Conservation (phyloP, 2,329 filamentous ascomycete species). For the Fusarium newnesense region DNA sequence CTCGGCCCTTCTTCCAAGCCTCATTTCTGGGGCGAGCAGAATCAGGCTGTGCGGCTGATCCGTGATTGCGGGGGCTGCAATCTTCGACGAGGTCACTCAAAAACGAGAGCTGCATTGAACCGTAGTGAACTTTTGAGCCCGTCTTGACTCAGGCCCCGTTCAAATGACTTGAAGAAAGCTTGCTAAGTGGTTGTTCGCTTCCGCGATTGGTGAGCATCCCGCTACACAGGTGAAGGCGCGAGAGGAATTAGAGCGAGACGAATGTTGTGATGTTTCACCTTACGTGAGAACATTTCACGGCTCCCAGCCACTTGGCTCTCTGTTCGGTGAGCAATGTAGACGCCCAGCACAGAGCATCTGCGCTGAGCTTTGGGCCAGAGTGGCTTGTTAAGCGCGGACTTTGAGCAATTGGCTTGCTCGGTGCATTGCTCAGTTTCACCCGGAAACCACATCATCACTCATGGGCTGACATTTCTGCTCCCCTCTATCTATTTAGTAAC, state of each 20-base stretch:
- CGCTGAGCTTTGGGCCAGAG: fast-evolving
- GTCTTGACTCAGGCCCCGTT: neutral
- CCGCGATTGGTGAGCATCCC: fast-evolving
- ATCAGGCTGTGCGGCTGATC: neutral
- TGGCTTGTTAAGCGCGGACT: fast-evolving
- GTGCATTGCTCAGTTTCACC: neutral
- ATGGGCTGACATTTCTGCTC: neutral
- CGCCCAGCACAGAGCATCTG: fast-evolving
- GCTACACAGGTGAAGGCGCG: neutral
- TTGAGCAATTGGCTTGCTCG: neutral
- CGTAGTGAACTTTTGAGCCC: fast-evolving
- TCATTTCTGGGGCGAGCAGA: neutral
- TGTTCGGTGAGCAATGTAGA: neutral
- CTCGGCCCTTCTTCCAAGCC: neutral
- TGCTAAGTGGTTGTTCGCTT: fast-evolving
- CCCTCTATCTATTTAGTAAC: fast-evolving
- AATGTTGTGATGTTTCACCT: neutral
- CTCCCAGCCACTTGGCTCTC: fast-evolving
- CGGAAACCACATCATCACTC: fast-evolving
- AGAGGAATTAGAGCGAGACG: fast-evolving
- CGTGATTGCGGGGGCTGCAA: neutral
- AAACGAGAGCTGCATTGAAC: fast-evolving
- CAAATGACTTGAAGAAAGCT: neutral
- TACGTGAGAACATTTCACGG: fast-evolving
- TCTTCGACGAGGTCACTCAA: neutral